Evolutionary conservation across 2,329 filamentous ascomycete genomes (phyloP).

Genomic region (Scytalidium sp.): DNA sequence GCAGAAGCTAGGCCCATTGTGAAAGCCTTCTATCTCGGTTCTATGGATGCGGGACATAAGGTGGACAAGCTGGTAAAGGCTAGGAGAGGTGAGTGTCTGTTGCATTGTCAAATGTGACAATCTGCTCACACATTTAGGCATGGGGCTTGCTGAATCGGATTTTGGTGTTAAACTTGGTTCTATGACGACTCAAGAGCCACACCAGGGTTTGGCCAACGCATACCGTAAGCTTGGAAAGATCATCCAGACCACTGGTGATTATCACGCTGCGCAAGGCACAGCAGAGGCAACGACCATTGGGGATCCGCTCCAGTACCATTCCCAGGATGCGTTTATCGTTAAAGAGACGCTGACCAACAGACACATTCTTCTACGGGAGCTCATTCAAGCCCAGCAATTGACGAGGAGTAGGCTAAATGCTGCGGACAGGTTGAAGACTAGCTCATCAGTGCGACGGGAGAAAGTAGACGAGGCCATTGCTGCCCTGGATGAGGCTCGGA

Average conservation of each 20-base stretch:
- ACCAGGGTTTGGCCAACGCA: conserved; percentile 81
- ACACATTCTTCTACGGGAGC: conserved; percentile 91
- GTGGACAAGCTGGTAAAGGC: conserved; percentile 92
- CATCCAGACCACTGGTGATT: conserved; percentile 91
- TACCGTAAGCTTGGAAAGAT: conserved; percentile 94
- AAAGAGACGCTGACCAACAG: conserved; percentile 98
- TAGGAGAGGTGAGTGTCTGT: conserved; percentile 69
- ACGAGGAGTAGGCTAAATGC: conserved; percentile 81
- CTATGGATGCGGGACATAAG: conserved; percentile 97
- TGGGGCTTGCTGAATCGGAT: conserved; percentile 89
- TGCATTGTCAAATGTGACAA: conserved; percentile 7
- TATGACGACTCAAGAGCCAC: conserved; percentile 88
- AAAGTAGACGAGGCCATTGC: conserved; percentile 98
- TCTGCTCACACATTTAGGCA: conserved; percentile 54
- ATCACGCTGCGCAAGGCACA: conserved; percentile 92
- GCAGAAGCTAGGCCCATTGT: conserved; percentile 86
- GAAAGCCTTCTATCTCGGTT: conserved; percentile 91
- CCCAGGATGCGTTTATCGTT: conserved; percentile 92
- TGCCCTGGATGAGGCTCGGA: conserved; percentile 81
- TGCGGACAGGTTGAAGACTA: conserved; percentile 84
- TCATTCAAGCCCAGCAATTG: conserved; percentile 83
- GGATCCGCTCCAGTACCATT: conserved; percentile 92
- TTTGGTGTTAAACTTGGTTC: conserved; percentile 85
- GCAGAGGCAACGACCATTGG: conserved; percentile 93
- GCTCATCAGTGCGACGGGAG: conserved; percentile 82